Percentiles rank a stretch among this genome's conserved stretches.
Conservation (phyloP, 352 stramenopile genomes). For the Phytophthora cryptogea region DNA sequence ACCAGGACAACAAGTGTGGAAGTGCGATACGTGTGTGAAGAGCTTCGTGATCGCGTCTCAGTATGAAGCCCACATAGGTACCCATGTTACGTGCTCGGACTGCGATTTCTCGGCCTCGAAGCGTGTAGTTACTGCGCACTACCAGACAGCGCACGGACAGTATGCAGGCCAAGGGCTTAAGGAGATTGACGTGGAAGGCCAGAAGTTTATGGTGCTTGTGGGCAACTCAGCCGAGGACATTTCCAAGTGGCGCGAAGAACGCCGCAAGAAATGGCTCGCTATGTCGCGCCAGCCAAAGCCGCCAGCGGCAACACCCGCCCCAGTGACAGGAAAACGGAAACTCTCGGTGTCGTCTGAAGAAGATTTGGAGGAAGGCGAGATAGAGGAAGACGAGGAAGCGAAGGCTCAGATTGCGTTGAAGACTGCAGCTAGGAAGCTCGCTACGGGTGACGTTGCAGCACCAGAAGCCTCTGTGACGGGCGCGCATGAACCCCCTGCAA, state of each 20-base stretch:
- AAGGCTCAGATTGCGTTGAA: constrained; percentile 19
- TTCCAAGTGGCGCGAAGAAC: constrained; percentile 75
- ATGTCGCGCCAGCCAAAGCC: constrained; percentile 33
- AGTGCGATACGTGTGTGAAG: constrained; percentile 76
- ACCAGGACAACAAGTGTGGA: constrained; percentile 37
- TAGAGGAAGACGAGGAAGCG: constrained; percentile 43
- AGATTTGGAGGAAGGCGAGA: constrained; percentile 67
- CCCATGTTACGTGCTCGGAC: constrained; percentile 67
- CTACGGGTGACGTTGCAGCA: constrained; percentile 3
- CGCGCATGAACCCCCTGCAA: constrained; percentile 30
- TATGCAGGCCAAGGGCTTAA: constrained; percentile 74
- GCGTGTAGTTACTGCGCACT: constrained; percentile 73
- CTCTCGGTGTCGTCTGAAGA: constrained; percentile 46
- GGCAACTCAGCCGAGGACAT: constrained; percentile 85
- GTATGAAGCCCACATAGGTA: constrained; percentile 69
- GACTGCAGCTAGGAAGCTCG: constrained; percentile 16
- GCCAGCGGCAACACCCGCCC: not conserved
- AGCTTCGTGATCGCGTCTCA: constrained; percentile 73
- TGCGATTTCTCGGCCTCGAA: constrained; percentile 80
- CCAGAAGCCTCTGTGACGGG: not conserved
- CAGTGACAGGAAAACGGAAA: constrained; percentile 49
- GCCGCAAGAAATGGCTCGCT: constrained; percentile 67
- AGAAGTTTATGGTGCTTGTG: constrained; percentile 87
- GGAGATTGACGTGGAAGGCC: constrained; percentile 85
- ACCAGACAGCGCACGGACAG: constrained; percentile 70